Evolutionary conservation across 345 rosid species (phyloP), one percentile per base, ranked within the genome.

Genomic region (Xanthoceras sorbifolium): DNA sequence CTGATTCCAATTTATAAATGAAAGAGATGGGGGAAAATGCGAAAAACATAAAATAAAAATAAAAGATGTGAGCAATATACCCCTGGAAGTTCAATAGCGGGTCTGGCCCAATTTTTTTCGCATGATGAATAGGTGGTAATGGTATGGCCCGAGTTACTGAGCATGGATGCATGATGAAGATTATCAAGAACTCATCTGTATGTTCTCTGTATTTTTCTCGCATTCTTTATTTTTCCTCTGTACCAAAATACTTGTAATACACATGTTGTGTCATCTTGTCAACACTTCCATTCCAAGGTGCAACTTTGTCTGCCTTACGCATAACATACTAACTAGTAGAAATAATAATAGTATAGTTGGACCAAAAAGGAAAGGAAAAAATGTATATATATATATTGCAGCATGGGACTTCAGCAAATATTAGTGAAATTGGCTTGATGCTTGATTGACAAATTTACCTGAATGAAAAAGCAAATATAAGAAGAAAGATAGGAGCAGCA

Each of bases 401-500:
- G n/a, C n/a, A n/a, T n/a, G n/a, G n/a, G n/a, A n/a, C n/a, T n/a
- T n/a, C n/a, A 42, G 25, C 11, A 50, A 28, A n/a, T n/a, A 54
- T 73, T 73, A 50, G 29, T 18, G 54, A 20, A 60, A 57, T 20
- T 40, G 50, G 60, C 26, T 26, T 28, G 34, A 79, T 70, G 50
- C 18, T 44, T 44, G 46, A 54, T 48, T 64, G 60, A n/a, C 32
- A 81, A 65, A 44, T 59, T 82, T 80, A 97, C 99, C 97, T 97
- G 95, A 97, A 97, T 70, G 98, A 97, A 90, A 97, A 97, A 80
- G 99, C 97, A 79, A 97, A 97, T 44, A 97, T 75, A 69, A 97
- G 92, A 79, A 97, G 99, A 85, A 94, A 97, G 85, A 97, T 91
- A 48, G 99, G 99, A 62, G 97, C 82, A 57, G 98, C 99, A 73